A percentile compares a stretch with the other conserved stretches of the same genome.
Conservation (phyloP, 352 stramenopile genomes). For the Pythium aphanidermatum region DNA sequence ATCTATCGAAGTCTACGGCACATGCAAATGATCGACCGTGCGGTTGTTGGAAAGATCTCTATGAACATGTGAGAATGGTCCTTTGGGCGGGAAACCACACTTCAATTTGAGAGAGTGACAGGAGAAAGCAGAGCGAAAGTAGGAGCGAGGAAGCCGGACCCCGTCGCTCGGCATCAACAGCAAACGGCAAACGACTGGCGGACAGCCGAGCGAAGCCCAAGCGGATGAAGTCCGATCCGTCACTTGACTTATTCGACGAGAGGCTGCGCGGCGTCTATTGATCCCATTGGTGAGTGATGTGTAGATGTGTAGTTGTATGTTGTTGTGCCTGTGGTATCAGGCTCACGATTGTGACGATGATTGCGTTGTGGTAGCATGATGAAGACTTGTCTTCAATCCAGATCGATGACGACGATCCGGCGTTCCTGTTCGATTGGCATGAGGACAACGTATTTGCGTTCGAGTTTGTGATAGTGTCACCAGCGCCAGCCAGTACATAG, state of each 20-base stretch:
- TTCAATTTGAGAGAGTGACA: slow-evolving; percentile 9
- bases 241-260: slow-evolving; percentile 14
- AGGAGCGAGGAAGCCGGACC: slow-evolving; percentile 5
- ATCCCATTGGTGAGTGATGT: slow-evolving; percentile 8
- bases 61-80: no score
- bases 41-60: no score
- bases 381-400: slow-evolving; percentile 9
- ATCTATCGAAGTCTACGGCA: no score
- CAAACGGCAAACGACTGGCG: neutral
- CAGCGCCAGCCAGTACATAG: slow-evolving; percentile 79
- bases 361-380: slow-evolving; percentile 4
- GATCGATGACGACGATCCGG: slow-evolving; percentile 4
- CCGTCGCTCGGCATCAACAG: slow-evolving; percentile 2
- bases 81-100: no score
- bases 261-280: slow-evolving; percentile 4
- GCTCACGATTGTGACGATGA: slow-evolving; percentile 3
- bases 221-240: slow-evolving; percentile 11
- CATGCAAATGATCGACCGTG: no score
- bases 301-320: slow-evolving; percentile 4
- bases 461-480: slow-evolving; percentile 80
- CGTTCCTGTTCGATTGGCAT: slow-evolving; percentile 3
- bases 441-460: slow-evolving; percentile 5
- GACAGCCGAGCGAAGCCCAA: slow-evolving; percentile 5
- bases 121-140: slow-evolving; percentile 5
- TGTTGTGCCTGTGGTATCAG: slow-evolving; percentile 2